These are phyloP conservation scores for Prototheca cutis DNA, from an alignment of 163 green algal genomes.

Conservation along the genomic window DNA sequence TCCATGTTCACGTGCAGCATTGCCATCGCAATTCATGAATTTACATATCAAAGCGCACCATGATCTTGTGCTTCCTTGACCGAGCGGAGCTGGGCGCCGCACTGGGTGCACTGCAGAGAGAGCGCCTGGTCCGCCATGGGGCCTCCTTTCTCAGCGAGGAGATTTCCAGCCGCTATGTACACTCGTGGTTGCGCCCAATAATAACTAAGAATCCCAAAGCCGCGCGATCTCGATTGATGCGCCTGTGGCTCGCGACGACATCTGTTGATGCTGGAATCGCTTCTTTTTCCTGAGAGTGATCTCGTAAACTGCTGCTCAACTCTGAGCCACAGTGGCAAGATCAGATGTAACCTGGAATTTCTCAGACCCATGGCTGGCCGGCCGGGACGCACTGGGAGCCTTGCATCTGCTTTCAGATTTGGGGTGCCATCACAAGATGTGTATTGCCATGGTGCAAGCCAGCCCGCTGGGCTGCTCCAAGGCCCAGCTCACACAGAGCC, in stretches of 20 bases:
- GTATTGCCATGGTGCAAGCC: not conserved
- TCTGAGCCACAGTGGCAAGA: too few relatives aligned
- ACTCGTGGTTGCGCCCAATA: not conserved
- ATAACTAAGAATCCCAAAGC: not conserved
- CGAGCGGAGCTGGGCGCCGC: slow-evolving; percentile 20
- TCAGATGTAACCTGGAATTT: too few relatives aligned
- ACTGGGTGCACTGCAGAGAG: slow-evolving; percentile 35
- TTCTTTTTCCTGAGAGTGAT: not conserved
- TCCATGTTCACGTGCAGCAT: not conserved
- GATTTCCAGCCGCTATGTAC: not conserved
- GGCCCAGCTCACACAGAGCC: too few relatives aligned
- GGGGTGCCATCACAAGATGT: not conserved
- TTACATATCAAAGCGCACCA: too few relatives aligned
- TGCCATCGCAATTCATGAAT: slow-evolving; percentile 2
- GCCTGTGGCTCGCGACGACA: not conserved
- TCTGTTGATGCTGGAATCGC: not conserved
- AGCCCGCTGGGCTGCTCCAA: too few relatives aligned
- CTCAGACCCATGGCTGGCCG: too few relatives aligned
- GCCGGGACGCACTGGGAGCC: not conserved
- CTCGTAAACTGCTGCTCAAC: not conserved
- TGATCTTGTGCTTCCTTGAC: slow-evolving; percentile 42
- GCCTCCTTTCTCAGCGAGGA: not conserved
- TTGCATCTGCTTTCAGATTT: not conserved
- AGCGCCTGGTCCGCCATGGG: slow-evolving; percentile 14
- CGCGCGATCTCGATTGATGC: too few relatives aligned